These are phyloP conservation scores for Boletus eberwhitei DNA, from an alignment of 768 basidiomycete genomes.

Conservation along the genomic window DNA sequence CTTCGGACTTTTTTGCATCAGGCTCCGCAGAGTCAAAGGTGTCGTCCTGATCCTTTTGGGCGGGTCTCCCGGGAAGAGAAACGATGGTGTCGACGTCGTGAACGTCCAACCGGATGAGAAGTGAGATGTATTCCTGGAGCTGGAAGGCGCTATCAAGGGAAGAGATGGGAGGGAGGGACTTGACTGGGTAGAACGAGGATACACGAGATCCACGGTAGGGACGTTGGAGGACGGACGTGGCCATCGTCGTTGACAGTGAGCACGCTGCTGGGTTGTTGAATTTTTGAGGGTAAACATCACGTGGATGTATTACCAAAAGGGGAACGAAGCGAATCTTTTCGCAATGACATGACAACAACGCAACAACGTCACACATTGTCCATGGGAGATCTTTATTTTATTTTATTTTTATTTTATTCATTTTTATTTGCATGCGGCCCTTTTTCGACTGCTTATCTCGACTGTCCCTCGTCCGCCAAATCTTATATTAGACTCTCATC, in stretches of 20 bases:
- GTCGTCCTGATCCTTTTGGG: constrained; percentile 26
- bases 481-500: constrained; percentile 13
- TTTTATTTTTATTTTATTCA: not conserved
- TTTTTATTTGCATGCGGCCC: not conserved
- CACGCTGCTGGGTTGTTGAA: not conserved
- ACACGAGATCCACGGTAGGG: constrained; percentile 76
- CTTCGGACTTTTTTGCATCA: constrained; percentile 29
- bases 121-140: constrained; percentile 89
- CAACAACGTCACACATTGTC: constrained; percentile 2
- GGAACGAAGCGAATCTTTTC: not conserved
- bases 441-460: constrained; percentile 10
- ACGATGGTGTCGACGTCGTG: constrained; percentile 86
- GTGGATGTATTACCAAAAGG: constrained; percentile 8
- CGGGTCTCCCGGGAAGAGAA: constrained; percentile 59
- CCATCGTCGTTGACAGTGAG: not conserved
- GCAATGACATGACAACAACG: constrained; percentile 1
- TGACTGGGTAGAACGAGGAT: constrained; percentile 76
- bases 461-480: not conserved
- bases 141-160: constrained; percentile 90
- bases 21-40: constrained; percentile 27
- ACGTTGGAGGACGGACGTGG: constrained; percentile 47
- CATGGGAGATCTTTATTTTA: not conserved
- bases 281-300: constrained; percentile 7
- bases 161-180: constrained; percentile 62
- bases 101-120: constrained; percentile 80